Evolutionary conservation across 116 monocot genomes (phyloP), one percentile per base, ranked within the genome.

Genomic region (Zostera marina): DNA sequence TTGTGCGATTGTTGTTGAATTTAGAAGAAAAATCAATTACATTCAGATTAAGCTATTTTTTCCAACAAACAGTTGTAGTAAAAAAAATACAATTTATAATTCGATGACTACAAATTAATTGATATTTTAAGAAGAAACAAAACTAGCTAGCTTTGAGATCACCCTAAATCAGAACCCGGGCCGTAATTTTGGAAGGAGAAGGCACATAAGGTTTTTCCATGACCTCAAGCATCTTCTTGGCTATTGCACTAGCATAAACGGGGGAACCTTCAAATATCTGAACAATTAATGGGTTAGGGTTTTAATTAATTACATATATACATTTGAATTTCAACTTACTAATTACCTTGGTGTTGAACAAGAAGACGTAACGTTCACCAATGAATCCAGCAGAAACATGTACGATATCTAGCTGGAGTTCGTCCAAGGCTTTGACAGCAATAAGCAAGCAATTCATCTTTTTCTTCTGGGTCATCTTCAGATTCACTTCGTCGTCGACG

Each of bases 301-400:
- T n/a, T n/a, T n/a, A n/a, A n/a, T n/a, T n/a, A n/a, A n/a, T n/a
- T n/a, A n/a, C n/a, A n/a, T n/a, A n/a, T n/a, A n/a, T n/a, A n/a
- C n/a, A n/a, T n/a, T n/a, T n/a, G n/a, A n/a, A 15, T n/a, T 56
- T 15, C 0, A n/a, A 6, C 11, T 14, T 1, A 45, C 12, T 42
- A 42, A 52, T n/a, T n/a, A n/a, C 94, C 96, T 96, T 96, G 21
- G 96, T 68, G 51, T 96, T 96, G 69, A 96, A 75, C 78, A 96
- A 74, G 78, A 85, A 89, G 68, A 85, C 67, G 54, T 83, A 70
- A 46, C 72, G 76, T n/a, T 85, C 82, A 40, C 89, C 96, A 9
- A 96, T 89, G 68, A 61, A 76, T 11, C 85, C 83, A n/a, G 82
- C 89, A 0, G 85, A 66, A 51, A 76, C 74, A 62, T 96, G 89